Conservation (phyloP, 345 rosid genomes). For the Arabis alpina region DNA sequence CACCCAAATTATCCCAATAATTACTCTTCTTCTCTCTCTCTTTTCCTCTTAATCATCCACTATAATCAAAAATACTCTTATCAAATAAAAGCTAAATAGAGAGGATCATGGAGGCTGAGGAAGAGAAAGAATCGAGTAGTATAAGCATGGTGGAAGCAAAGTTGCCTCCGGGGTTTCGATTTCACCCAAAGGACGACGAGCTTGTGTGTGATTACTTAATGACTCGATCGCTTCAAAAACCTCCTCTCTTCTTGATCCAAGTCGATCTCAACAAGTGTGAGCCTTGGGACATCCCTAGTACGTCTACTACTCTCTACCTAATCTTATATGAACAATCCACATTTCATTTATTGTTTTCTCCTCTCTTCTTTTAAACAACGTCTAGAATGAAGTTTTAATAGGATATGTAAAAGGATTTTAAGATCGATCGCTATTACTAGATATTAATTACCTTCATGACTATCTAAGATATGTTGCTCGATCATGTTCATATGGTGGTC, state of each 20-base stretch:
- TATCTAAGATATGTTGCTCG: neutral
- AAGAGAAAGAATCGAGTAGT: slow-evolving; percentile 48
- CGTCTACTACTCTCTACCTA: slow-evolving; percentile 3
- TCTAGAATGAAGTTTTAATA: too few species aligned
- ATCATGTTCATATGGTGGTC: neutral
- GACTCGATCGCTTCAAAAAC: slow-evolving; percentile 47
- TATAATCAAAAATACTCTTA: slow-evolving; percentile 7
- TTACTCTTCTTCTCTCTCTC: slow-evolving; percentile 7
- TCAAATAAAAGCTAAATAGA: slow-evolving; percentile 17
- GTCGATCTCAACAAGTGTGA: slow-evolving; percentile 96
- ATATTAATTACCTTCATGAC: neutral
- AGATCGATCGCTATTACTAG: neutral
- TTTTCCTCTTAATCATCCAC: neutral
- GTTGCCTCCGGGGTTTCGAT: slow-evolving; percentile 90
- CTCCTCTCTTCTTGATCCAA: slow-evolving; percentile 56
- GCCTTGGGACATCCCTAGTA: slow-evolving; percentile 98
- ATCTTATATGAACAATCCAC: neutral
- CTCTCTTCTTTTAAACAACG: too few species aligned
- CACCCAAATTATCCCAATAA: slow-evolving; percentile 34
- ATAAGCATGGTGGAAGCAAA: slow-evolving; percentile 76
- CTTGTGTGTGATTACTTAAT: slow-evolving; percentile 88
- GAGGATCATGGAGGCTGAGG: slow-evolving; percentile 26
- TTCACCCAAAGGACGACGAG: slow-evolving; percentile 90
- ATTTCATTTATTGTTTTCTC: too few species aligned
- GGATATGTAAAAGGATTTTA: neutral